Evolutionary conservation across 441 rosid genomes (phyloP).

Genomic region (Brassica hybrid): DNA sequence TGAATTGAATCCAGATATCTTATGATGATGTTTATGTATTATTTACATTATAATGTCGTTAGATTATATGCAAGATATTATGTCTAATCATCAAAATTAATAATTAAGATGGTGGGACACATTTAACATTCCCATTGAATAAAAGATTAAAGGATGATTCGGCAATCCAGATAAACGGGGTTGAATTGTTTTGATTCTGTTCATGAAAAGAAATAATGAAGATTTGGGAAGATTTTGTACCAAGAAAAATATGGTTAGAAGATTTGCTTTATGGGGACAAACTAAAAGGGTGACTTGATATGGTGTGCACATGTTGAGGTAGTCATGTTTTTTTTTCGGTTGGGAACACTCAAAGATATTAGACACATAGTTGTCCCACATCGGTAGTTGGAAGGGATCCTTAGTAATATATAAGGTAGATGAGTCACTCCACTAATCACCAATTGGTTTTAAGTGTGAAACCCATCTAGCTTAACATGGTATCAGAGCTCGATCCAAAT

Average conservation of each 20-base stretch:
- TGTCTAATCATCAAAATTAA: background rate
- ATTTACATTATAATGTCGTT: background rate
- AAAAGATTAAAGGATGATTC: slow-evolving; percentile 27
- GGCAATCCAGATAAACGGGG: slow-evolving; percentile 33
- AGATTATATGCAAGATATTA: background rate
- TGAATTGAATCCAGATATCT: background rate
- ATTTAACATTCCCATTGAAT: slow-evolving; percentile 35
- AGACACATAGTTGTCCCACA: too few species aligned
- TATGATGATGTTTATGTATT: background rate
- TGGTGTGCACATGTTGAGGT: slow-evolving; percentile 43
- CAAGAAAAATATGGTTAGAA: slow-evolving; percentile 31
- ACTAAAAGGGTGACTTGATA: slow-evolving; percentile 44
- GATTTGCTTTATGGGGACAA: slow-evolving; percentile 40
- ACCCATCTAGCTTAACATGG: too few species aligned
- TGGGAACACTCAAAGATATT: slow-evolving; percentile 21
- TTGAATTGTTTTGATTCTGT: slow-evolving; percentile 35
- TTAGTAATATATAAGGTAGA: too few species aligned
- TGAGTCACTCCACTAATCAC: too few species aligned
- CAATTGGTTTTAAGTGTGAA: too few species aligned
- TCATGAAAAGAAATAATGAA: slow-evolving; percentile 43
- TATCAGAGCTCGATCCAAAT: too few species aligned
- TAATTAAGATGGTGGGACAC: slow-evolving; percentile 35
- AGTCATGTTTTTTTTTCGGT: slow-evolving; percentile 20
- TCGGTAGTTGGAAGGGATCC: too few species aligned
- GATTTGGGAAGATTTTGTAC: slow-evolving; percentile 43